These are phyloP conservation scores for Nothophytophthora sp. DNA, from an alignment of 352 stramenopile genomes.

Conservation along the genomic window DNA sequence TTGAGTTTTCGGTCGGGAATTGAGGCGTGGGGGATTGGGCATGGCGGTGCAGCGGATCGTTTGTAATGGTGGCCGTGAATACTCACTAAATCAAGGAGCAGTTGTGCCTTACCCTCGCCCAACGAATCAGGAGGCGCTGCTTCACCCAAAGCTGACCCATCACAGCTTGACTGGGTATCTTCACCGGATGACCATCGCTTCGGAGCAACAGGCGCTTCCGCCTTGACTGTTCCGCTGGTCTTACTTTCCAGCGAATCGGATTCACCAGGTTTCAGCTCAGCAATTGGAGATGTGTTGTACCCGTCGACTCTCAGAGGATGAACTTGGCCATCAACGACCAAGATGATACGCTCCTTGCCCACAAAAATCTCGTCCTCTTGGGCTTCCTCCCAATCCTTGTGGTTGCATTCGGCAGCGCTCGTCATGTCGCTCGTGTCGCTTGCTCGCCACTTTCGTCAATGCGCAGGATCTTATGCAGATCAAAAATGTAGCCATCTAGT, in stretches of 20 bases:
- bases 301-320: slow-evolving; percentile 7
- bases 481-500: no score
- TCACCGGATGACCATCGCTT: slow-evolving; percentile 6
- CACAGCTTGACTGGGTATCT: slow-evolving; percentile 4
- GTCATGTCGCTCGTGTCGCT: slow-evolving; percentile 5
- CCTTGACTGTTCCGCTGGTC: background rate
- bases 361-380: slow-evolving; percentile 15
- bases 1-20: background rate
- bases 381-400: slow-evolving; percentile 21
- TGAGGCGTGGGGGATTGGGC: background rate
- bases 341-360: slow-evolving; percentile 6
- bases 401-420: slow-evolving; percentile 9
- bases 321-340: background rate
- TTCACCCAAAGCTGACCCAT: background rate
- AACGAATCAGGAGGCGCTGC: no score
- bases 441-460: no score
- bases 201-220: background rate
- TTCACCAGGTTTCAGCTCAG: slow-evolving; percentile 1
- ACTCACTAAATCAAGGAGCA: slow-evolving; percentile 3
- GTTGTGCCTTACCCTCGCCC: background rate
- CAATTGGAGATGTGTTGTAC: slow-evolving; percentile 6
- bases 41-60: slow-evolving; percentile 2
- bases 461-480: no score
- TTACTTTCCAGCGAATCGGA: slow-evolving; percentile 1
- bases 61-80: slow-evolving; percentile 17